Evolutionary conservation across 179 eudicot species (phyloP).

Genomic region (Spinacia oleracea): DNA sequence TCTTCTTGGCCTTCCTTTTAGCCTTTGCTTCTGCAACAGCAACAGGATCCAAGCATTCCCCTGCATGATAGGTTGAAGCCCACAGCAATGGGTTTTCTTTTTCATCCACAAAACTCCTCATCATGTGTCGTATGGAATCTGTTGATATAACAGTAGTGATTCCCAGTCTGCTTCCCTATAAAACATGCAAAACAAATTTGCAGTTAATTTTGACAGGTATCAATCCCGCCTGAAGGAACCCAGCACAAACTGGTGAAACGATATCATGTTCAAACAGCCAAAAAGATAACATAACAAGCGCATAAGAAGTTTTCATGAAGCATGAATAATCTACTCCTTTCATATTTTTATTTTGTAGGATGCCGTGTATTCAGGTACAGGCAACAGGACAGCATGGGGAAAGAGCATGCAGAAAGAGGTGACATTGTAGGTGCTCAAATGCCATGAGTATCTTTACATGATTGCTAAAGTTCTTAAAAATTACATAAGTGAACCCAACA

Average conservation of each 20-base stretch:
- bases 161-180: slow-evolving; percentile 94
- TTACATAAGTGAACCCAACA: neutral
- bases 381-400: neutral
- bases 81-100: slow-evolving; percentile 85
- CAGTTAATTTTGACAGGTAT: neutral
- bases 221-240: neutral
- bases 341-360: neutral
- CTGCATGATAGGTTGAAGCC: slow-evolving; percentile 98
- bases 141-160: slow-evolving; percentile 95
- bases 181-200: slow-evolving; percentile 12
- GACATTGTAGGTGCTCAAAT: neutral
- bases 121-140: slow-evolving; percentile 96
- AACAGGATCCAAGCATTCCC: slow-evolving; percentile 78
- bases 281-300: neutral
- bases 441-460: neutral
- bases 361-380: neutral
- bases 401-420: neutral
- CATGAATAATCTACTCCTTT: neutral
- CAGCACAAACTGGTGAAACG: neutral
- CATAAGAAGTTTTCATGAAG: neutral
- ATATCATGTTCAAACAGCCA: neutral
- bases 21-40: slow-evolving; percentile 92
- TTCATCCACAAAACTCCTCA: slow-evolving; percentile 97
- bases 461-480: neutral
- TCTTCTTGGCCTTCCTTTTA: slow-evolving; percentile 73